Percentiles rank a stretch among this genome's conserved stretches.
phyloP scores from a whole-genome alignment of 768 basidiomycete genomes.

The Mycena metata region DNA sequence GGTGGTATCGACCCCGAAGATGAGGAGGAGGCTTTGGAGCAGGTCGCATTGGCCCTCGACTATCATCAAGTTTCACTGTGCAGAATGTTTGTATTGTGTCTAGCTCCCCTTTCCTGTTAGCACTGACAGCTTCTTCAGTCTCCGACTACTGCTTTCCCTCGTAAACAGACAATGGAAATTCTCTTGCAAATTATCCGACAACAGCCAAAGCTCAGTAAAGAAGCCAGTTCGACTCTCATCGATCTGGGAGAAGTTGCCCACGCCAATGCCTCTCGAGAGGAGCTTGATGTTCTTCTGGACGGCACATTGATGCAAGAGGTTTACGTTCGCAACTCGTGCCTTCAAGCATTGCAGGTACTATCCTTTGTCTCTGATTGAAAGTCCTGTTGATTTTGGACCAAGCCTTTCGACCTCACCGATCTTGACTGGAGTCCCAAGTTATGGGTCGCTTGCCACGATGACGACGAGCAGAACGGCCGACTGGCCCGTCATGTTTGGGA shows the following conservation, averaged over 20 bases:
- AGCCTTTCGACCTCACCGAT: constrained; percentile 97
- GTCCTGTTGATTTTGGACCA: constrained; percentile 5
- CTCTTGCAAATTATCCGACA: constrained; percentile 80
- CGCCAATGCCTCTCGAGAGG: constrained; percentile 69
- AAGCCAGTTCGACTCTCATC: constrained; percentile 83
- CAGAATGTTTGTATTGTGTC: constrained; percentile 71
- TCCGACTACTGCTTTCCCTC: constrained; percentile 79
- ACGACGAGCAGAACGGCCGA: constrained; percentile 86
- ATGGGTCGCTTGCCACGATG: constrained; percentile 90
- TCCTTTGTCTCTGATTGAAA: neutral
- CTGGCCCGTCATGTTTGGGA: constrained; percentile 91
- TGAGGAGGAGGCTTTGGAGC: constrained; percentile 82
- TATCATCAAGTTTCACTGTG: constrained; percentile 77
- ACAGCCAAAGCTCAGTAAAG: constrained; percentile 87
- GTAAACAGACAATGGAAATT: constrained; percentile 73
- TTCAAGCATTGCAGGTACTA: constrained; percentile 89
- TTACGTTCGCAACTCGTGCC: constrained; percentile 87
- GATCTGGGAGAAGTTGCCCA: constrained; percentile 87
- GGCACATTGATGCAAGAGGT: constrained; percentile 90
- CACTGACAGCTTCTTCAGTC: constrained; percentile 60
- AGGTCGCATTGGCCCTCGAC: constrained; percentile 82
- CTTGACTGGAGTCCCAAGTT: constrained; percentile 92
- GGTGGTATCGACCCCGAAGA: constrained; percentile 78
- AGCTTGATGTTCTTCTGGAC: constrained; percentile 73
- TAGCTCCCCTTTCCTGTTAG: neutral